A percentile compares a stretch with the other conserved stretches of the same genome.
Conservation (phyloP, 495 filamentous ascomycete genomes). For the Achaetomiella virescens region DNA sequence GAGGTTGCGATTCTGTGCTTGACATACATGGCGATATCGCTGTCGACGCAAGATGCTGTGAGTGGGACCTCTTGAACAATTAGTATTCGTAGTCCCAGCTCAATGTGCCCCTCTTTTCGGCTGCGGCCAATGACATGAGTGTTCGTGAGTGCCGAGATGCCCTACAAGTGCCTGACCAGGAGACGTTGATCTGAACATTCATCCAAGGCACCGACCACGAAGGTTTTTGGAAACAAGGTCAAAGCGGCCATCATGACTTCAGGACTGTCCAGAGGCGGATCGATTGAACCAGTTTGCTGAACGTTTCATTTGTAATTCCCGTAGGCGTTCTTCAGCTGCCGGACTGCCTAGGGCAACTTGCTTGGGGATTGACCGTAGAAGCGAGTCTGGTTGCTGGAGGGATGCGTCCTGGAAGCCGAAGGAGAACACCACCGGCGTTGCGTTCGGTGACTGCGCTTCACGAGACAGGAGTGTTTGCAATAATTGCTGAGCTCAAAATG, state of each 20-base stretch:
- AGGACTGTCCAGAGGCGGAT: not conserved
- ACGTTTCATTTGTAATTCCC: not conserved
- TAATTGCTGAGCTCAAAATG: not conserved
- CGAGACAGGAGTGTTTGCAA: not conserved
- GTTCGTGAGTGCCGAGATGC: not conserved
- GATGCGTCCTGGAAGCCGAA: not conserved
- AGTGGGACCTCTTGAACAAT: not conserved
- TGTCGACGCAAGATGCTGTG: not conserved
- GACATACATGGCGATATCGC: not conserved
- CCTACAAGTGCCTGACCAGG: not conserved
- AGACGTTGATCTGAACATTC: not conserved
- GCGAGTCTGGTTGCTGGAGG: not conserved
- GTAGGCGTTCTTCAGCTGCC: not conserved
- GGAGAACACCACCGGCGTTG: not conserved
- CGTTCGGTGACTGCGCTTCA: not conserved
- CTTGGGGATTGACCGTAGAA: not conserved
- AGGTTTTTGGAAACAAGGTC: not conserved
- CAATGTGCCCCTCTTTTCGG: not conserved
- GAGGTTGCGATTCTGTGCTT: not conserved
- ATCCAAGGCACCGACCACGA: not conserved
- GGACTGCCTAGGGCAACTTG: not conserved
- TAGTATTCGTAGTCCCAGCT: not conserved
- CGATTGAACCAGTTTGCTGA: not conserved
- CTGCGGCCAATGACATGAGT: not conserved
- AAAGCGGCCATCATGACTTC: not conserved